Evolutionary conservation across 2,329 filamentous ascomycete species (phyloP), one percentile per base, ranked within the genome.

Genomic region (Colletotrichum gigasporum): DNA sequence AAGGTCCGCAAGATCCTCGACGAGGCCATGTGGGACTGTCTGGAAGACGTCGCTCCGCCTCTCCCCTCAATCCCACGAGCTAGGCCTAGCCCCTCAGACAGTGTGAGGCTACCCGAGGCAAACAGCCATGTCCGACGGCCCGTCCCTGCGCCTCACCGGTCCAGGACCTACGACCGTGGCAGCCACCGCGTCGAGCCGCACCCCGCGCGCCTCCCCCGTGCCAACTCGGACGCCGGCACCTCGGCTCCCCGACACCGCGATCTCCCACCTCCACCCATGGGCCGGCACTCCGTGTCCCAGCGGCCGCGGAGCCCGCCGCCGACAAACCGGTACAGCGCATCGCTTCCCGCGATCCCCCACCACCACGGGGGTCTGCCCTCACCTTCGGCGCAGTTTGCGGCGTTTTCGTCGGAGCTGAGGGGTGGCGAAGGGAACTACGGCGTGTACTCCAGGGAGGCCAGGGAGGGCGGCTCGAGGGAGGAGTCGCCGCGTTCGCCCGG

Each of bases 1-100:
- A 79, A 85, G 30, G 80, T 86, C 1, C 85, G 87, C 58, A 85
- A 89, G 65, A 78, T 87, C 18, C 78, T 94, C 8, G 85, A 89
- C 16, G 82, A 85, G 42, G 84, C 86, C 2, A 80, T 94, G 16
- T 80, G 81, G 28, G 80, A 83, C 22, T 83, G 79, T 32, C 61
- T 71, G 35, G 53, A 63, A 11, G 69, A 67, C 34, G 30, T 34
- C 5, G 18, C 51, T 4, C 44, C 63, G n/a, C 44, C 63, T 16
- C 48, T 56, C 3, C 58, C 63, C 2, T 37, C 50, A 9, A 57
- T 63, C 22, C 37, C 42, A 10, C 34, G 48, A 10, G 6, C 51
- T 30, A 44, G 58, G n/a, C n/a, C 32, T 16, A 20, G 32, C 30
- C 14, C n/a, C n/a, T n/a, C n/a, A n/a, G n/a, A n/a, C 57, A 54